phyloP scores from a whole-genome alignment of 2,329 filamentous ascomycete species.

The Colletotrichum gloeosporioides region DNA sequence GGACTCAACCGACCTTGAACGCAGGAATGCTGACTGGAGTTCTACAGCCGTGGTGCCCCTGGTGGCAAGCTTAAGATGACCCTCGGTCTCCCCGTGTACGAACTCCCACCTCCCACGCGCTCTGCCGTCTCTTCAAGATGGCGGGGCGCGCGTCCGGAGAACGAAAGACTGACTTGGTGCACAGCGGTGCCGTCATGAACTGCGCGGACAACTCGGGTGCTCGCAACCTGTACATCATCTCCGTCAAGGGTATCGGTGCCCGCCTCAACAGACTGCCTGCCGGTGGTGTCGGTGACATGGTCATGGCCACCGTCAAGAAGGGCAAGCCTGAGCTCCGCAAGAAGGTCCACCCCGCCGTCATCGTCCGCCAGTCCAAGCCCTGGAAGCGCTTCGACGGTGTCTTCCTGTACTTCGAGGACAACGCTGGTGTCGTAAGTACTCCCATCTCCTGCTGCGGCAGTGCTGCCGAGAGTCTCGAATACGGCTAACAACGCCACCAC shows the following conservation, averaged over 20 bases:
- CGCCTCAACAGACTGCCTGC: conserved; percentile 97
- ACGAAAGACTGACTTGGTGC: conserved; percentile 6
- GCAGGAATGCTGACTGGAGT: conserved; percentile 36
- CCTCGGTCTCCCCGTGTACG: conserved; percentile 99
- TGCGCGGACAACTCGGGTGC: conserved; percentile 99
- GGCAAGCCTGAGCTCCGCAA: conserved; percentile 99
- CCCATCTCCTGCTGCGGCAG: background rate
- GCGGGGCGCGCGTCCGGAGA: background rate
- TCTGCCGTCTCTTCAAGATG: background rate
- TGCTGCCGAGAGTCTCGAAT: background rate
- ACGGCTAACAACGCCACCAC: conserved; percentile 38
- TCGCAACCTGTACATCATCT: conserved; percentile 99
- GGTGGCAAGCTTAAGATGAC: conserved; percentile 99
- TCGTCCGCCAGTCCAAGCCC: conserved; percentile 98
- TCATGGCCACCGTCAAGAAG: conserved; percentile 99
- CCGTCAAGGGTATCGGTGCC: conserved; percentile 98
- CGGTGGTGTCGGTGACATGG: conserved; percentile 99
- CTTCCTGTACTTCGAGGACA: conserved; percentile 99
- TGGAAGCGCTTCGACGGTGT: conserved; percentile 99
- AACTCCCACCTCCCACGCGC: conserved; percentile 33
- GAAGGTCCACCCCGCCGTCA: conserved; percentile 99
- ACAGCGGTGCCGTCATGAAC: conserved; percentile 98
- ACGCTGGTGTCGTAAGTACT: conserved; percentile 91
- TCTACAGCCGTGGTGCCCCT: conserved; percentile 79
- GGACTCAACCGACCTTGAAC: background rate